These are phyloP conservation scores for Leccinum subatratum DNA, from an alignment of 1,284 basidiomycete genomes.

Conservation along the genomic window DNA sequence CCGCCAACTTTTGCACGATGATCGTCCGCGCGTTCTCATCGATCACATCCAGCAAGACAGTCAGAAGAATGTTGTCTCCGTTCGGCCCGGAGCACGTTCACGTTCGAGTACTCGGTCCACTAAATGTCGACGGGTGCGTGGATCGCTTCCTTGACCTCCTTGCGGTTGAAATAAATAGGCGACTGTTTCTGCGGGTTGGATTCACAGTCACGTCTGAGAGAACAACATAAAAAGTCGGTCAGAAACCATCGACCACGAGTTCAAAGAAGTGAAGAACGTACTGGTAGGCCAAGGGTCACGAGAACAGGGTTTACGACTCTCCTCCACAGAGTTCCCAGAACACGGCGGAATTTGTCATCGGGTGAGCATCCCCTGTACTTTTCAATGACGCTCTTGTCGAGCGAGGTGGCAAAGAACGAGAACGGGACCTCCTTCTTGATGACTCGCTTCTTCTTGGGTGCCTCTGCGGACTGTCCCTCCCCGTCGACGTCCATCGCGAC, in stretches of 20 bases:
- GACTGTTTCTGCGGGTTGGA: not conserved
- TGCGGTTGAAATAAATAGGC: not conserved
- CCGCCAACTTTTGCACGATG: too few species aligned
- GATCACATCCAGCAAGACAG: too few species aligned
- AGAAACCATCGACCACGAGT: too few species aligned
- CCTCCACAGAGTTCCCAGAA: too few species aligned
- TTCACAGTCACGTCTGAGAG: not conserved
- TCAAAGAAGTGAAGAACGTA: too few species aligned
- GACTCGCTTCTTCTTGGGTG: constrained; percentile 79
- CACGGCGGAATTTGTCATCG: too few species aligned
- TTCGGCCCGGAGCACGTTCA: constrained; percentile 59
- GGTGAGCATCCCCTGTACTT: constrained; percentile 42
- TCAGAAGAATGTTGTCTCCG: constrained; percentile 47
- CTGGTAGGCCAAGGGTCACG: too few species aligned
- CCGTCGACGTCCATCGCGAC: constrained; percentile 68
- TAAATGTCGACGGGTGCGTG: constrained; percentile 60
- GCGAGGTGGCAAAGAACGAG: constrained; percentile 56
- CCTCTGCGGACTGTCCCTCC: constrained; percentile 37
- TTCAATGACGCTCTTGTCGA: constrained; percentile 64
- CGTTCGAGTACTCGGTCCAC: constrained; percentile 62
- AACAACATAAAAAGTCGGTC: too few species aligned
- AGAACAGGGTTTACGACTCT: too few species aligned
- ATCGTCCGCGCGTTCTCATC: too few species aligned
- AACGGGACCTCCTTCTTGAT: constrained; percentile 80
- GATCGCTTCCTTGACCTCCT: constrained; percentile 56